Evolutionary conservation across 805 yeast genomes (phyloP).

Genomic region (Candida chilensis): DNA sequence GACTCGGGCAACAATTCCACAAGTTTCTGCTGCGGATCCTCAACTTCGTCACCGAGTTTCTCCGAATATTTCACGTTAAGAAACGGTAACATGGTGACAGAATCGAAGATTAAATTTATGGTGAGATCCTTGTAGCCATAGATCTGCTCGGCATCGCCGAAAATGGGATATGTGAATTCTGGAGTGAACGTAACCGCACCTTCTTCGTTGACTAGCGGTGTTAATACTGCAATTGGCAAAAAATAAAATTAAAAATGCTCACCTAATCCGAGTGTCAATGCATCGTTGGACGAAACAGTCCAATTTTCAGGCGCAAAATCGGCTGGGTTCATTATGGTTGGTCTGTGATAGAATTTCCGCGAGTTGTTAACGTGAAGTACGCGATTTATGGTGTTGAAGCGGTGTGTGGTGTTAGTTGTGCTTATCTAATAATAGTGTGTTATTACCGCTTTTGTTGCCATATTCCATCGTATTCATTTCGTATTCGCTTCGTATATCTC

Average conservation of each 20-base stretch:
- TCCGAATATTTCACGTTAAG: slow-evolving; percentile 47
- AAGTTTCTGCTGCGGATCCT: slow-evolving; percentile 49
- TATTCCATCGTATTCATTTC: no score
- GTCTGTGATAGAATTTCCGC: no score
- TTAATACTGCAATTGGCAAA: background rate
- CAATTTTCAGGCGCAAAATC: slow-evolving; percentile 56
- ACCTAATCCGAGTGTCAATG: slow-evolving; percentile 41
- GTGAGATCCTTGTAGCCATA: slow-evolving; percentile 72
- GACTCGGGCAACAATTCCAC: slow-evolving; percentile 52
- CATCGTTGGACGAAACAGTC: slow-evolving; percentile 69
- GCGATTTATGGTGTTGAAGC: no score
- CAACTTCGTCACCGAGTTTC: slow-evolving; percentile 46
- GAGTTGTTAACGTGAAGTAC: no score
- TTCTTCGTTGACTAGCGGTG: slow-evolving; percentile 44
- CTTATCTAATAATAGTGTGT: no score
- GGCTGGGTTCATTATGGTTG: no score
- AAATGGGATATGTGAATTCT: slow-evolving; percentile 82
- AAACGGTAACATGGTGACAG: slow-evolving; percentile 65
- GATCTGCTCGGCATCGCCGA: slow-evolving; percentile 84
- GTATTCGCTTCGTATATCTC: no score
- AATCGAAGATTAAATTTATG: slow-evolving; percentile 64
- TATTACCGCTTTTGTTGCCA: no score
- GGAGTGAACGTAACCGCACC: slow-evolving; percentile 67
- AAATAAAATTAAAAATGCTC: background rate
- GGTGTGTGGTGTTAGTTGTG: no score